Evolutionary conservation across 768 basidiomycete species (phyloP), one percentile per base, ranked within the genome.

Genomic region (Tephrocybe sp.): DNA sequence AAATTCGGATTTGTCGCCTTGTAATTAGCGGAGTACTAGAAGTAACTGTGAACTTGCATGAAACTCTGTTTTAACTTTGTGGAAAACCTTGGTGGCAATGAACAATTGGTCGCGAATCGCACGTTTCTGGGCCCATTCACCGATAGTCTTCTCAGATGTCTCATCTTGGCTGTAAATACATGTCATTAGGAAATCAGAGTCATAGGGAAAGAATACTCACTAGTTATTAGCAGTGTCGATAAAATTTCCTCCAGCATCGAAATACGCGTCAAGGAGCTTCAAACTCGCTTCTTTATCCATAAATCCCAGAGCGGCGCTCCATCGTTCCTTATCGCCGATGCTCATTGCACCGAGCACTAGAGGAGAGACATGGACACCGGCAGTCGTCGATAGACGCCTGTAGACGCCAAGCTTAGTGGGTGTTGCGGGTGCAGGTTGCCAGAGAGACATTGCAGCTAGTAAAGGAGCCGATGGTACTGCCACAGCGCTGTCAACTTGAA

Each of bases 361-460:
- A 0, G 78, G 77, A 4, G 78, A 80, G 15, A 80, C 77, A 37
- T 69, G 71, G 26, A 78, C 61, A 15, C 75, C 73, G 1, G 77
- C 73, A 12, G 52, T 30, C 13, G 71, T 68, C 0, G 71, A 67
- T 18, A 78, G 63, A 9, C 55, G 53, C 15, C 75, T 71, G 56
- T 75, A 71, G 15, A 65, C 54, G 5, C n/a, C n/a, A n/a, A n/a
- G n/a, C n/a, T n/a, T n/a, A n/a, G n/a, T n/a, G n/a, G n/a, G n/a
- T n/a, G n/a, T n/a, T n/a, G n/a, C n/a, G n/a, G n/a, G n/a, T n/a
- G n/a, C n/a, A n/a, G n/a, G n/a, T n/a, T n/a, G n/a, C n/a, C n/a
- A n/a, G n/a, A n/a, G n/a, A n/a, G n/a, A n/a, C n/a, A n/a, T n/a
- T n/a, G n/a, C n/a, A n/a, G n/a, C n/a, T n/a, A n/a, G n/a, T n/a